These are phyloP conservation scores for Diplosphaera chodatii DNA, from an alignment of 139 green algal genomes.

Conservation along the genomic window DNA sequence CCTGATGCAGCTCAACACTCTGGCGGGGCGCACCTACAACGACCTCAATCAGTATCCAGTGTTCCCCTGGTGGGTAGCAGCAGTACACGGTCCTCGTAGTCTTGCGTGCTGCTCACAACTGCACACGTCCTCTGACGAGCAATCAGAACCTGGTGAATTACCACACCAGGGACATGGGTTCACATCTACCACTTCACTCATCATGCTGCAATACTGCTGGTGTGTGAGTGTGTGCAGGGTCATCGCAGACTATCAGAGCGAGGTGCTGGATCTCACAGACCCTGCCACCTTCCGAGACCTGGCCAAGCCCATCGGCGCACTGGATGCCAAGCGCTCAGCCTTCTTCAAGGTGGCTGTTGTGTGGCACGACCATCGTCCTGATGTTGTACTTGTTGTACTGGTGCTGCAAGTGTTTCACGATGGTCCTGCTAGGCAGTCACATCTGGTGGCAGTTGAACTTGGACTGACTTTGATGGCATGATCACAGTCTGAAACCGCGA, in stretches of 20 bases:
- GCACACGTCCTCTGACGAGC: too few relatives aligned
- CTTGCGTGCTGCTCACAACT: too few relatives aligned
- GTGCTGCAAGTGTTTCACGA: too few relatives aligned
- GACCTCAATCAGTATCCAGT: slow-evolving; percentile 84
- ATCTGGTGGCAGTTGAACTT: too few relatives aligned
- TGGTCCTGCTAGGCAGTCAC: too few relatives aligned
- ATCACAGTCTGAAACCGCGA: slow-evolving; percentile 2
- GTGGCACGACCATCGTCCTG: too few relatives aligned
- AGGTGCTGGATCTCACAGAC: slow-evolving; percentile 62
- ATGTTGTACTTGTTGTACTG: too few relatives aligned
- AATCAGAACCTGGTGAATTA: too few relatives aligned
- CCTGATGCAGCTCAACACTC: slow-evolving; percentile 61
- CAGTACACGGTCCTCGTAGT: too few relatives aligned
- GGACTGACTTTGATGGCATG: neutral
- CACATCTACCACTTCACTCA: too few relatives aligned
- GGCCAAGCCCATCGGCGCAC: slow-evolving; percentile 81
- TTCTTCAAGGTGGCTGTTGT: neutral
- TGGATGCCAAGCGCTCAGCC: slow-evolving; percentile 65
- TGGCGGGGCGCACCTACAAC: slow-evolving; percentile 65
- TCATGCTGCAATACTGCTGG: too few relatives aligned
- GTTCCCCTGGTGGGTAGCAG: slow-evolving; percentile 63
- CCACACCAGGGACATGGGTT: too few relatives aligned
- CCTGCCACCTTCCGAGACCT: slow-evolving; percentile 74
- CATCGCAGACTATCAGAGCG: slow-evolving; percentile 73
- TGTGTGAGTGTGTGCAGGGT: slow-evolving; percentile 55